A percentile compares a stretch with the other conserved stretches of the same genome.
These are phyloP conservation scores for Lentinula boryana DNA, from an alignment of 768 basidiomycete species.

Conservation along the genomic window DNA sequence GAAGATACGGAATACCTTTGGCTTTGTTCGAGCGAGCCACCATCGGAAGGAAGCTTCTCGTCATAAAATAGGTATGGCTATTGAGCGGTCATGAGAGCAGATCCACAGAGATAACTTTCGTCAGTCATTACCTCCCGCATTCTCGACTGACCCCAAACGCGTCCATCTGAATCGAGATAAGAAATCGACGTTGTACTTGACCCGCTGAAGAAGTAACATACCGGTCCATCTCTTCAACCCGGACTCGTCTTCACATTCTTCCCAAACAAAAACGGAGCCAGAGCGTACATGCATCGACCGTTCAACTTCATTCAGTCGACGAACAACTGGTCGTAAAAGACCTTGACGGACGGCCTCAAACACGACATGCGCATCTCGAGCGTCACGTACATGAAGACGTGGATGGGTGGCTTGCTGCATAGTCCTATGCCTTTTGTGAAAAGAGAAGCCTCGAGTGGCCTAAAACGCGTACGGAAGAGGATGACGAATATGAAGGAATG, in stretches of 20 bases:
- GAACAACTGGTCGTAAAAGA: constrained; percentile 40
- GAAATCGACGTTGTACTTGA: background rate
- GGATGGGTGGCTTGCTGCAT: constrained; percentile 63
- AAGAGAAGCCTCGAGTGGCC: background rate
- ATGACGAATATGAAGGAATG: background rate
- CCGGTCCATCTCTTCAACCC: constrained; percentile 66
- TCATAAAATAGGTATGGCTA: constrained; percentile 70
- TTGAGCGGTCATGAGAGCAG: background rate
- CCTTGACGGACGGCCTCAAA: constrained; percentile 56
- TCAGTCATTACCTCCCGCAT: constrained; percentile 46
- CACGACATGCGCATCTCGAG: constrained; percentile 57
- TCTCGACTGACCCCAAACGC: constrained; percentile 62
- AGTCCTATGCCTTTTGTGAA: background rate
- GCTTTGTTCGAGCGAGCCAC: background rate
- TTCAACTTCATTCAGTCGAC: constrained; percentile 60
- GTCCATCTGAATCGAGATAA: constrained; percentile 37
- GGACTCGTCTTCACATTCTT: constrained; percentile 60
- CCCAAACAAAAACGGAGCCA: constrained; percentile 66
- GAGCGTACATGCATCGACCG: constrained; percentile 47
- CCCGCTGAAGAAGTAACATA: constrained; percentile 12
- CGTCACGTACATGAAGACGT: constrained; percentile 60
- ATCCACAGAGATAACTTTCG: background rate
- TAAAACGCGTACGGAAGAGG: background rate
- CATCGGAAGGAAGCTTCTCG: constrained; percentile 44
- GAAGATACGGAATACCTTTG: constrained; percentile 15